phyloP scores from a whole-genome alignment of 495 filamentous ascomycete genomes.

The Xylaria cubensis region DNA sequence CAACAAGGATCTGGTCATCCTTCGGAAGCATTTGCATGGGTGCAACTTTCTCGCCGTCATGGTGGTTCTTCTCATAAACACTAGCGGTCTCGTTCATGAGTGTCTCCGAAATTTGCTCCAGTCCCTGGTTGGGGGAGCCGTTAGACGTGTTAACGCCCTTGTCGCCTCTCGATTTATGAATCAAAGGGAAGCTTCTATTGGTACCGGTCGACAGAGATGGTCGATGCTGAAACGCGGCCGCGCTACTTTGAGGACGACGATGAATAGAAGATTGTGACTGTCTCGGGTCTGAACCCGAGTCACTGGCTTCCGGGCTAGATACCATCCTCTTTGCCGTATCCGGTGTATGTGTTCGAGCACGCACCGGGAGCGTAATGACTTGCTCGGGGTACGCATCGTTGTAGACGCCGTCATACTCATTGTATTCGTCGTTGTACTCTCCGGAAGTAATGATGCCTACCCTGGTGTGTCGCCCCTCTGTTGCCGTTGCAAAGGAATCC shows the following conservation, averaged over 20 bases:
- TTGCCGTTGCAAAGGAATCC: constrained; percentile 84
- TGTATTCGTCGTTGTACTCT: constrained; percentile 19
- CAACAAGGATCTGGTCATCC: constrained; percentile 78
- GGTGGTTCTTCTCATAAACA: constrained; percentile 33
- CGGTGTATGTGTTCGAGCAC: constrained; percentile 40
- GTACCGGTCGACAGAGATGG: constrained; percentile 59
- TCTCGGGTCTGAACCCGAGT: constrained; percentile 39
- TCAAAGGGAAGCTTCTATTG: constrained; percentile 59
- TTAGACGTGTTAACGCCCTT: constrained; percentile 50
- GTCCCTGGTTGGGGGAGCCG: constrained; percentile 46
- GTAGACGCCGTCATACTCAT: constrained; percentile 5
- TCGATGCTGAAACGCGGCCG: constrained; percentile 47
- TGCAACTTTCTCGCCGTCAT: constrained; percentile 32
- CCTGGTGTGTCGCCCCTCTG: constrained; percentile 61
- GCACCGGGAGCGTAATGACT: constrained; percentile 34
- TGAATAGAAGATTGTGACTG: constrained; percentile 34
- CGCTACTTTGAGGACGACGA: constrained; percentile 48
- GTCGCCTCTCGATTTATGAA: constrained; percentile 55
- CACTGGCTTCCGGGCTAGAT: constrained; percentile 43
- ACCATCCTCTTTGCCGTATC: constrained; percentile 41
- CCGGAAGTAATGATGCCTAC: constrained; percentile 22
- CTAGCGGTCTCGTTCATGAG: constrained; percentile 50
- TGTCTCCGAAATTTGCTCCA: constrained; percentile 46
- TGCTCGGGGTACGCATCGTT: constrained; percentile 33
- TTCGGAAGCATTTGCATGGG: constrained; percentile 62